Conservation (phyloP, 176 grass and related monocot species). For the Aegilops bicornis region DNA sequence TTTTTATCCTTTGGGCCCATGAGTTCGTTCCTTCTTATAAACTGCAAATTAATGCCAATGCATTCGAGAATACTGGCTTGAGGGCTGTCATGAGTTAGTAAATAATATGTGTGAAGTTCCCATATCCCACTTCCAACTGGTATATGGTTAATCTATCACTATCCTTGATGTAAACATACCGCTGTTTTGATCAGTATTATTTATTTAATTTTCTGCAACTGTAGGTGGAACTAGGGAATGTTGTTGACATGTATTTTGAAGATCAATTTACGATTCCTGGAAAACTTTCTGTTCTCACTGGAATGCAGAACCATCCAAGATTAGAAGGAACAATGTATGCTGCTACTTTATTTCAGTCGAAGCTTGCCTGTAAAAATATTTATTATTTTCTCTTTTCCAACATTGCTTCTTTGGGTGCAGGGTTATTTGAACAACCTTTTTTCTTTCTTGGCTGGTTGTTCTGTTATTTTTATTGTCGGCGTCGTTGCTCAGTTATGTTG, state of each 20-base stretch:
- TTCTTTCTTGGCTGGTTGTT: constrained; percentile 52
- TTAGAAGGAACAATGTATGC: constrained; percentile 62
- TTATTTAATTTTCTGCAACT: constrained; percentile 18
- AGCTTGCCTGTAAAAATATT: neutral
- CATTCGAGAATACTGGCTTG: constrained; percentile 53
- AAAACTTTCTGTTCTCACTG: constrained; percentile 54
- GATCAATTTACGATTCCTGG: constrained; percentile 72
- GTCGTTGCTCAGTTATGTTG: constrained; percentile 53
- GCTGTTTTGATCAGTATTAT: neutral
- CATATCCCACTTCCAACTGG: constrained; percentile 90
- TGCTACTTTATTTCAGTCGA: neutral
- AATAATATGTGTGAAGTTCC: constrained; percentile 78
- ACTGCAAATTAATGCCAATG: constrained; percentile 56
- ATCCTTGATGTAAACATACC: constrained; percentile 1
- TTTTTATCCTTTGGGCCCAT: constrained; percentile 57
- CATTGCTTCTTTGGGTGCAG: constrained; percentile 37
- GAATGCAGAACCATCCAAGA: constrained; percentile 49
- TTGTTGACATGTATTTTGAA: constrained; percentile 97
- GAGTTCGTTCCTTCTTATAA: constrained; percentile 72
- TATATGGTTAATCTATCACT: constrained; percentile 42
- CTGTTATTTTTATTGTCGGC: constrained; percentile 58
- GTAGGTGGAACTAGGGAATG: constrained; percentile 72
- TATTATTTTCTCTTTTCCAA: neutral
- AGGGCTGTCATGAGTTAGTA: constrained; percentile 59
- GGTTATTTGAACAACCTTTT: constrained; percentile 56